Percentiles rank a stretch among this genome's conserved stretches.
These are phyloP conservation scores for Phytophthora colocasiae DNA, from an alignment of 352 stramenopile genomes.

Conservation along the genomic window DNA sequence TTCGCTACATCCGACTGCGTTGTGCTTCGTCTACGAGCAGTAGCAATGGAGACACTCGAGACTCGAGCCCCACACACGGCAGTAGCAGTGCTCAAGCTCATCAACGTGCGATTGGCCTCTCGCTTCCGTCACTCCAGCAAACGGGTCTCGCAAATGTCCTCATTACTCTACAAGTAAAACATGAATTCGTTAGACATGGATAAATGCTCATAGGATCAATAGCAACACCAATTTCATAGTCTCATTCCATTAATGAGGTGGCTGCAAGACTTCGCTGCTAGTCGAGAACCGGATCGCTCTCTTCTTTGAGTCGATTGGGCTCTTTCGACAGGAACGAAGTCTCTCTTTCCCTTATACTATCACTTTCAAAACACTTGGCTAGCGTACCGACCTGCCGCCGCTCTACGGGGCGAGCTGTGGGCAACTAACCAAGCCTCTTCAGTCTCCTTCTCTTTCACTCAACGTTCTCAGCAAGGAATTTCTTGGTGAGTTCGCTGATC, in stretches of 20 bases:
- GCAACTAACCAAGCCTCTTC: conserved; percentile 23
- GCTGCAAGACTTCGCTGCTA: conserved; percentile 34
- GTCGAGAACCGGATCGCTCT: conserved; percentile 35
- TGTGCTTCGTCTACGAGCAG: conserved; percentile 62
- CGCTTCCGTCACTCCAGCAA: conserved; percentile 80
- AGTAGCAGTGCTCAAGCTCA: conserved; percentile 76
- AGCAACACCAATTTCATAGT: conserved; percentile 29
- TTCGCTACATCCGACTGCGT: conserved; percentile 73
- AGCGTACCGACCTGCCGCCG: conserved; percentile 35
- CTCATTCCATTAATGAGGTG: conserved; percentile 14
- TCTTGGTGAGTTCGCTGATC: conserved; percentile 74
- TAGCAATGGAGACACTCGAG: conserved; percentile 68
- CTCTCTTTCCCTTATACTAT: conserved; percentile 21
- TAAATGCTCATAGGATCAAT: conserved; percentile 11
- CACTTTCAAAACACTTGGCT: conserved; percentile 13
- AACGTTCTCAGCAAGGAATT: conserved; percentile 63
- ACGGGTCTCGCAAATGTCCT: conserved; percentile 79
- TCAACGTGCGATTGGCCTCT: conserved; percentile 65
- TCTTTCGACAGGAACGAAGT: conserved; percentile 35
- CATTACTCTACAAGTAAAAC: conserved; percentile 74
- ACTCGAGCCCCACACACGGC: conserved; percentile 65
- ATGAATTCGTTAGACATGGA: conserved; percentile 14
- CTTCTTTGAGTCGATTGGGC: conserved; percentile 36
- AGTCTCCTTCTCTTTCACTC: conserved; percentile 25
- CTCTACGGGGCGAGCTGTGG: conserved; percentile 35